Evolutionary conservation across 176 grass and related monocot species (phyloP).

Genomic region (Microstegium vimineum): DNA sequence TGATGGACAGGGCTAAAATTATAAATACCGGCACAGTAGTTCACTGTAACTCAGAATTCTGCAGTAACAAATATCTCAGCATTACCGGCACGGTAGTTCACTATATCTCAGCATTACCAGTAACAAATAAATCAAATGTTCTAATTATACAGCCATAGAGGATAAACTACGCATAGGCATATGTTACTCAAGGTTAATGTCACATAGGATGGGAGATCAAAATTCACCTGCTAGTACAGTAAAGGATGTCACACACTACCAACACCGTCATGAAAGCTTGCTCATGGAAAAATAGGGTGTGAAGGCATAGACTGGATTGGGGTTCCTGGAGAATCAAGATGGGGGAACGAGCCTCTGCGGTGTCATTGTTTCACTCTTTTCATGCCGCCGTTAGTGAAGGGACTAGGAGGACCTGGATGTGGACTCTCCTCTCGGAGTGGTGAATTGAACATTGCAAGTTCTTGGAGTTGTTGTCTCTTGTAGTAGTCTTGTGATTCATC

Average conservation of each 20-base stretch:
- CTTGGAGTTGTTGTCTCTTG: conserved; percentile 65
- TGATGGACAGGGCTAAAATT: no score
- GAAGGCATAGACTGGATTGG: conserved; percentile 33
- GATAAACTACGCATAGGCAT: conserved; percentile 40
- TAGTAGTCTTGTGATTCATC: conserved; percentile 67
- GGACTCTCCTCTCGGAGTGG: conserved; percentile 59
- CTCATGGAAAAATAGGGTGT: conserved; percentile 57
- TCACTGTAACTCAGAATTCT: no score
- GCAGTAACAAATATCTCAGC: no score
- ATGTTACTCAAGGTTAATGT: conserved; percentile 56
- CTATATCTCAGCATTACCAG: conserved; percentile 36
- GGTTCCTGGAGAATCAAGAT: conserved; percentile 34
- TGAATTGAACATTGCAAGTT: conserved; percentile 63
- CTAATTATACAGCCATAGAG: conserved; percentile 53
- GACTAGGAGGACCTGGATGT: conserved; percentile 40
- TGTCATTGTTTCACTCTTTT: conserved; percentile 71
- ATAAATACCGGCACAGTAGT: no score
- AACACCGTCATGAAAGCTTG: conserved; percentile 52
- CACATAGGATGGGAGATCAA: conserved; percentile 44
- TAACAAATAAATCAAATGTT: conserved; percentile 63
- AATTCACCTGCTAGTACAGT: conserved; percentile 45
- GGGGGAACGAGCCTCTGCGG: conserved; percentile 15
- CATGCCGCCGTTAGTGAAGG: conserved; percentile 60
- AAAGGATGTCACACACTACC: conserved; percentile 21
- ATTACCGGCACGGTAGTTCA: conserved; percentile 5